Percentiles rank a stretch among this genome's conserved stretches.
Evolutionary conservation across 2,329 filamentous ascomycete species (phyloP).

Genomic region (Claviceps sp.): DNA sequence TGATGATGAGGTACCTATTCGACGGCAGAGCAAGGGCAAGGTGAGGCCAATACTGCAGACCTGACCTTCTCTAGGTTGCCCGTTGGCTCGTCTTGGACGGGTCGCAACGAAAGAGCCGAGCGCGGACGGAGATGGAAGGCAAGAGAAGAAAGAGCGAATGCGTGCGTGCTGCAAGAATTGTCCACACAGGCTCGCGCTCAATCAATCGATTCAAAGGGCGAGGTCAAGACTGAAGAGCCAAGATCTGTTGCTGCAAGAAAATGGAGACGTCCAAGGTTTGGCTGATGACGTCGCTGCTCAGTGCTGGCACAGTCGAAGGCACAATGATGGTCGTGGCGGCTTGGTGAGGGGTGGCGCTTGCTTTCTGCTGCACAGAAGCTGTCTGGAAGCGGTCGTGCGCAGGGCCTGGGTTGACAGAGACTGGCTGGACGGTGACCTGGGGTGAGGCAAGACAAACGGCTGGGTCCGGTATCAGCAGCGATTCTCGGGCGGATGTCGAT

Average conservation of each 20-base stretch:
- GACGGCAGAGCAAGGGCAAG: neutral
- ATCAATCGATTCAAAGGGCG: slow-evolving; percentile 3
- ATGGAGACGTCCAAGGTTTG: neutral
- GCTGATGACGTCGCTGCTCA: slow-evolving; percentile 3
- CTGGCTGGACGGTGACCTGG: slow-evolving; percentile 6
- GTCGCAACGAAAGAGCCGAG: slow-evolving; percentile 33
- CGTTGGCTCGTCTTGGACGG: slow-evolving; percentile 29
- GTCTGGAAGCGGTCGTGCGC: neutral
- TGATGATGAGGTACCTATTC: neutral
- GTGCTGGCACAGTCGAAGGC: neutral
- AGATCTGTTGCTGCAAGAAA: neutral
- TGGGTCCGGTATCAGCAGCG: slow-evolving; percentile 6
- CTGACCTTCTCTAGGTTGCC: neutral
- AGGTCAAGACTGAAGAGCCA: neutral
- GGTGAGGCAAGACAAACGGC: slow-evolving; percentile 7
- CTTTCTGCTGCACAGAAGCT: neutral
- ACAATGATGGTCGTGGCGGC: neutral
- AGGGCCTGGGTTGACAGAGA: neutral
- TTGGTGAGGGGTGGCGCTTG: neutral
- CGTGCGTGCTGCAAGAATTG: slow-evolving; percentile 34
- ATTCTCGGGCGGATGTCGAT: neutral
- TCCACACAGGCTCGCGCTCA: slow-evolving; percentile 16
- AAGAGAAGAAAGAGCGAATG: slow-evolving; percentile 30
- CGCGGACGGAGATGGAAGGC: slow-evolving; percentile 34
- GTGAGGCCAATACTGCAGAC: neutral